Evolutionary conservation across 2,329 filamentous ascomycete species (phyloP).

Genomic region (Monilinia vaccinii-corymbosi): DNA sequence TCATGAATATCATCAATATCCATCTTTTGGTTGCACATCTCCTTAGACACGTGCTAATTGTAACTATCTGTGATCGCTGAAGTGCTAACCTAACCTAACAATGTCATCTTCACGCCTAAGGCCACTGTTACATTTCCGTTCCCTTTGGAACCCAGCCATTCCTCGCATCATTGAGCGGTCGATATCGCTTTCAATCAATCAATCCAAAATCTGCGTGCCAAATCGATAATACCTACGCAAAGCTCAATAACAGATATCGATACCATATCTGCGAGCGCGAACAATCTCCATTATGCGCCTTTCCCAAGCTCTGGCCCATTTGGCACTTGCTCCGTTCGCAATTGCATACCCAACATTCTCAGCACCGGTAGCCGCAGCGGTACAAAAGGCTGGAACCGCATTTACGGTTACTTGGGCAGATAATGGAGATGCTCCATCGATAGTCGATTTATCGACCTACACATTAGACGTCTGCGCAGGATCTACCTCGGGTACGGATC

Average conservation of each 20-base stretch:
- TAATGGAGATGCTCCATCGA: slow-evolving; percentile 38
- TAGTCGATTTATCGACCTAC: slow-evolving; percentile 44
- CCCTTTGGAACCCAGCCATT: neutral
- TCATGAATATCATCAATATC: no score
- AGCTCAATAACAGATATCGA: neutral
- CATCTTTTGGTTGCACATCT: no score
- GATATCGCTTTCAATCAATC: neutral
- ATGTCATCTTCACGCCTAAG: neutral
- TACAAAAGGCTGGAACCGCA: slow-evolving; percentile 38
- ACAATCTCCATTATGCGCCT: slow-evolving; percentile 18
- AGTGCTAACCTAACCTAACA: no score
- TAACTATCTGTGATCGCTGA: neutral
- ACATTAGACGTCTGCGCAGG: slow-evolving; percentile 52
- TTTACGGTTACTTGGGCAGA: slow-evolving; percentile 50
- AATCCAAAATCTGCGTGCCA: neutral
- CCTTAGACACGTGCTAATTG: slow-evolving; percentile 2
- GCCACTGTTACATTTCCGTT: neutral
- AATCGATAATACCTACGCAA: neutral
- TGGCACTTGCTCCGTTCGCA: slow-evolving; percentile 19
- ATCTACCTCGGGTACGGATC: slow-evolving; percentile 38
- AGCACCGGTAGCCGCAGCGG: slow-evolving; percentile 41
- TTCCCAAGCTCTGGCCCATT: slow-evolving; percentile 15
- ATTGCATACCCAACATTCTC: slow-evolving; percentile 38
- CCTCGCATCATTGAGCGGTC: no score
- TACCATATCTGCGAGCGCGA: neutral